Base-by-base conservation (phyloP, 495 filamentous ascomycete species). In the Lasiosphaeria miniovina region DNA sequence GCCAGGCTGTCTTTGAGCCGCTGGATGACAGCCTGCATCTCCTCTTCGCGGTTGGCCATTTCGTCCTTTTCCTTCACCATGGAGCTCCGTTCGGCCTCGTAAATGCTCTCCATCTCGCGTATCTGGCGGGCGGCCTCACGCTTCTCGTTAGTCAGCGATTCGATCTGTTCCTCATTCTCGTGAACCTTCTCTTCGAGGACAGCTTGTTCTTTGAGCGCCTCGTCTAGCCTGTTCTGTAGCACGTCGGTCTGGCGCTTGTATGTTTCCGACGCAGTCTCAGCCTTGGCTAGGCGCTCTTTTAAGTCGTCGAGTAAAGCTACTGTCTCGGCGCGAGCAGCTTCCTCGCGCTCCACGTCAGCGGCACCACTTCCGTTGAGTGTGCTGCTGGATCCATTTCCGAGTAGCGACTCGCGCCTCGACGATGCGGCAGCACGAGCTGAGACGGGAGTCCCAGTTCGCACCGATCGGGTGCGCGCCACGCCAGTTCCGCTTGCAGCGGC, bases 11-110 rank as follows among this genome's bases (percentile, higher is more conserved):
- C 93, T 79, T 96, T 97, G 57, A 98, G 75, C 52, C 93, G 82
- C 74, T 96, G 89, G 67, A 97, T 90, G 41, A 90, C 88, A 34
- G 83, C 78, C 71, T 93, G 90, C 82, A 97, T 84, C 67, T 95
- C 92, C 70, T 96, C 91, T 67, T 96, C 90, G 46, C 86, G 80
- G 62, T 86, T 86, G 38, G 81, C 77, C 76, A 91, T 89, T 61
- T 96, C 90, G 57, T 96, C 90, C 78, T 92, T 92, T 74, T 97
- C 93, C 73, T 89, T 88, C 66, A 90, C 85, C 81, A 93, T 88
- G 45, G 90, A 84, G 70, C 85, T 90, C 46, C 93, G 85, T 75
- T 98, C 94, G 49, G 86, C 81, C 73, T 97, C 93, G 73, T 94
- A 93, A 38, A 92, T 90, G 57, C 84, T 84, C 70, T 96, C 91